Evolutionary conservation across 495 filamentous ascomycete species (phyloP), one percentile per base, ranked within the genome.

Genomic region (Thozetella sp.): DNA sequence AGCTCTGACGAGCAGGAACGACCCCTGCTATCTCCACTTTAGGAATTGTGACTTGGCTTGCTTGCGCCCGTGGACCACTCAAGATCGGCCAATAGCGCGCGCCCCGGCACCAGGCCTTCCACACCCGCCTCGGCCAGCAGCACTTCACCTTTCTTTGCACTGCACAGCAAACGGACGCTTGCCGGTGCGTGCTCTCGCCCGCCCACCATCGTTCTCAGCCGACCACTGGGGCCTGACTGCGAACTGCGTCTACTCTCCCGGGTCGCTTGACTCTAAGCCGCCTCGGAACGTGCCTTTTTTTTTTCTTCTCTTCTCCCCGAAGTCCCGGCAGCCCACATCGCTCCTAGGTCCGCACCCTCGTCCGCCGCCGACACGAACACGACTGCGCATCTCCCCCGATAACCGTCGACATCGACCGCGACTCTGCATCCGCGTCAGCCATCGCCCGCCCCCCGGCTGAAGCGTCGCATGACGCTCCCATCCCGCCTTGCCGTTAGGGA

Each of bases 401-500:
- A n/a, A n/a, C n/a, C n/a, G n/a, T n/a, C n/a, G 48, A 34, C 51
- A 51, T 24, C 40, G 11, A 24, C 45, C 4, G n/a, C 48, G 45
- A 37, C 27, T 40, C 34, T 37, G 25, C 22, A 59, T 26, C 45
- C 25, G 22, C 34, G 20, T 26, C 54, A 51, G 37, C 34, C 56
- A 25, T 24, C 20, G 2, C n/a, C 17, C 22, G 13, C 11, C 12
- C 24, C 50, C n/a, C n/a, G n/a, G n/a, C n/a, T n/a, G n/a, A n/a
- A 27, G 34, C 48, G 58, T 60, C 50, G 58, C 57, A 65, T 67
- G 56, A 51, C 54, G 56, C 59, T 60, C 51, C 46, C 20, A 45
- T 57, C 56, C 54, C 66, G 48, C 34, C 51, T 37, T 61, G 19
- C 48, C 48, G 54, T 63, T 51, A 56, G 64, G 65, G 72, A 71